Percentiles rank a stretch among this genome's conserved stretches.
phyloP scores from a whole-genome alignment of 768 basidiomycete genomes.

The Cyclocybe cylindracea region DNA sequence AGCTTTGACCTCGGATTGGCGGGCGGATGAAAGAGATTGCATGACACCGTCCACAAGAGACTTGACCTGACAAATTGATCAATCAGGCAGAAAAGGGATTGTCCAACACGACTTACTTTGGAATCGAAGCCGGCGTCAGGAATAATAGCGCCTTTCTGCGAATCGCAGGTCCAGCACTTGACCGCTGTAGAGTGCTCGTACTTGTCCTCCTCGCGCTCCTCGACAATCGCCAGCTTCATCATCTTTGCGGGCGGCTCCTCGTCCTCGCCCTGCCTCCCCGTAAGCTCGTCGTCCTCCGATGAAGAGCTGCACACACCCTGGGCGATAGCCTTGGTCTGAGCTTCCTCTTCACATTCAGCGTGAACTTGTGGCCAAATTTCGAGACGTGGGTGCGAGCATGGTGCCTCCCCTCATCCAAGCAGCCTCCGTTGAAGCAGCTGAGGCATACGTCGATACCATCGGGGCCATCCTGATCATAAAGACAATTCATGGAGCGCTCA shows the following conservation, averaged over 20 bases:
- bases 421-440: slow-evolving; percentile 93
- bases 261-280: slow-evolving; percentile 56
- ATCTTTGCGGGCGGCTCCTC: slow-evolving; percentile 88
- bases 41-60: slow-evolving; percentile 68
- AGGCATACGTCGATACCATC: slow-evolving; percentile 89
- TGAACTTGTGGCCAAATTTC: slow-evolving; percentile 74
- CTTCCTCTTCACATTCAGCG: slow-evolving; percentile 83
- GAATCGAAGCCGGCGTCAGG: slow-evolving; percentile 35
- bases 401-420: slow-evolving; percentile 58
- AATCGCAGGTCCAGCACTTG: slow-evolving; percentile 79
- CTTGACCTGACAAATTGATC: slow-evolving; percentile 41
- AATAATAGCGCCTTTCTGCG: slow-evolving; percentile 45
- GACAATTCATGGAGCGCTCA: slow-evolving; percentile 1
- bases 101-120: slow-evolving; percentile 26
- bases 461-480: slow-evolving; percentile 56
- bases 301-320: slow-evolving; percentile 30
- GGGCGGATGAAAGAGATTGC: slow-evolving; percentile 82
- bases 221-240: slow-evolving; percentile 84
- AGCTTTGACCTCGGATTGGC: slow-evolving; percentile 92
- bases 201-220: slow-evolving; percentile 87
- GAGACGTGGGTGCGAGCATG: slow-evolving; percentile 76
- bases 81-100: not conserved
- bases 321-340: slow-evolving; percentile 55
- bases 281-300: not conserved
- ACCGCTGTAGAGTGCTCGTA: slow-evolving; percentile 68